Evolutionary conservation across 1,139 yeast genomes (phyloP), one percentile per base, ranked within the genome.

Genomic region (Insectozyma bohioensis): DNA sequence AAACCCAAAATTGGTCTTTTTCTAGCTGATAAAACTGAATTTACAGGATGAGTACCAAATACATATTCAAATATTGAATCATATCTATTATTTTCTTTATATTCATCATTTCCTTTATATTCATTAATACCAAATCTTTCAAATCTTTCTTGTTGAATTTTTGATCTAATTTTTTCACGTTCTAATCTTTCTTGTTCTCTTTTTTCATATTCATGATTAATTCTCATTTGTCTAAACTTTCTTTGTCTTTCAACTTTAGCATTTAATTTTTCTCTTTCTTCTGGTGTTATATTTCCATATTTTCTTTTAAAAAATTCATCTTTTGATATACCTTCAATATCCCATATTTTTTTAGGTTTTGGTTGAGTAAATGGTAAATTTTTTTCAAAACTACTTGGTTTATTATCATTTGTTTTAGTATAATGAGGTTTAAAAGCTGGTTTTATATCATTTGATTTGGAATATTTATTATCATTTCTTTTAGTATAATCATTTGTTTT

Each of bases 31-130:
- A 88, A 60, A 0, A 87, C 95, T 1, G 95, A 82, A 19, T 72
- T 48, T 1, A 88, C 92, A 0, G 95, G 65, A 37, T 85, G 83
- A 0, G 83, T 78, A 4, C 97, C 97, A 51, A 73, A 86, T 2
- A 87, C 58, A 47, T 80, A 80, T 48, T 87, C 95, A 35, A 72
- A 57, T 25, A 78, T 52, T 0, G 88, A 81, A 2, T 30, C 33
- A 26, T 8, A 12, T 23, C 31, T 16, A 11, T 23, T 15, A 9
- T 10, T 12, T 4, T 9, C 4, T 3, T 21, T 12, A 5, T 11
- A 5, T 7, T 20, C 23, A n/a, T n/a, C n/a, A n/a, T n/a, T n/a
- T n/a, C n/a, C n/a, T 7, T 6, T 20, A n/a, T 20, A 20, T 6
- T 19, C 29, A 16, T 18, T 19, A 3, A 19, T 26, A 12, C 29